Conservation (phyloP, 768 basidiomycete genomes). For the Calocybe indica region DNA sequence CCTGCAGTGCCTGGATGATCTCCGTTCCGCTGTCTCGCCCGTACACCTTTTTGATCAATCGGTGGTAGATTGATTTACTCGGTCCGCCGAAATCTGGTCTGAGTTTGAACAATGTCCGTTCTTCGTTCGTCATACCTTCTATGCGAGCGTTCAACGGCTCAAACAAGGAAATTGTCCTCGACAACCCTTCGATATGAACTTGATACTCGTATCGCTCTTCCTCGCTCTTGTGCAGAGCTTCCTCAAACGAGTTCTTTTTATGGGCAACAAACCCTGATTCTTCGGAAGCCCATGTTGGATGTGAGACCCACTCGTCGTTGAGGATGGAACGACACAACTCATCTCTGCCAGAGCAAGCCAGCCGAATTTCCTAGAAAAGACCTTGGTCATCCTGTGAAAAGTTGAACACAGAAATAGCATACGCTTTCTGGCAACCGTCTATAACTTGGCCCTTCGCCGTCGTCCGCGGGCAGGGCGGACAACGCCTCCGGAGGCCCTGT, state of each 20-base stretch:
- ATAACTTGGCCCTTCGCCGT: constrained; percentile 92
- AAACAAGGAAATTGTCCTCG: constrained; percentile 84
- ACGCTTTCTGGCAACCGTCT: constrained; percentile 83
- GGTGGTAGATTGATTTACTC: constrained; percentile 83
- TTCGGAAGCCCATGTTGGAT: constrained; percentile 97
- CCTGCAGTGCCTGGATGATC: constrained; percentile 83
- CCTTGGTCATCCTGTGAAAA: constrained; percentile 4
- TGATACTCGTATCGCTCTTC: constrained; percentile 99
- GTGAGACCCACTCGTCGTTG: constrained; percentile 97
- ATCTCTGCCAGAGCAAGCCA: constrained; percentile 93
- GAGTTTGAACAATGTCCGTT: constrained; percentile 74
- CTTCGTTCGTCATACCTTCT: constrained; percentile 80
- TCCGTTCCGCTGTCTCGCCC: constrained; percentile 73
- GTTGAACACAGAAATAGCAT: constrained; percentile 27
- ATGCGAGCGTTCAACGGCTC: constrained; percentile 85
- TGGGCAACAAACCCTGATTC: constrained; percentile 91
- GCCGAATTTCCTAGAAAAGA: constrained; percentile 64
- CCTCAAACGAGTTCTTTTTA: constrained; percentile 96
- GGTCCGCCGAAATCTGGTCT: constrained; percentile 87
- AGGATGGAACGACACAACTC: constrained; percentile 92
- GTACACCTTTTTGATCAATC: constrained; percentile 92
- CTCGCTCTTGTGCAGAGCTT: constrained; percentile 93
- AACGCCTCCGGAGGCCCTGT: constrained; percentile 73
- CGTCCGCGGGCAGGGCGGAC: constrained; percentile 73
- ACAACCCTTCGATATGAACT: constrained; percentile 87